Base-by-base conservation (phyloP, 1,284 basidiomycete species). In the Tranzscheliella williamsii region DNA sequence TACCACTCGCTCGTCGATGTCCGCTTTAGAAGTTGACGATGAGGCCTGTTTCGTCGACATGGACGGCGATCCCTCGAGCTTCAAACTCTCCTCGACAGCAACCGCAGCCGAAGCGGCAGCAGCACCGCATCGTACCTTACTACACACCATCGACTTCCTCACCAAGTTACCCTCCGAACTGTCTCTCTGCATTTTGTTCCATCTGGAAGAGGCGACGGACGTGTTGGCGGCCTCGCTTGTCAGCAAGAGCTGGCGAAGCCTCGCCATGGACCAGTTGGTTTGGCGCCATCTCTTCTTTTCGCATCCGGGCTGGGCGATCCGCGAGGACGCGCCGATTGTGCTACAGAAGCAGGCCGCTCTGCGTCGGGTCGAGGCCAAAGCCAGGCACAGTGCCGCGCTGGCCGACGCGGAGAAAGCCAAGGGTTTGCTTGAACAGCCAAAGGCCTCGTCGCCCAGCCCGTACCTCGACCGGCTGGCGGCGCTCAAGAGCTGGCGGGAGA, bases 221-320 rank as follows among this genome's bases (percentile, higher is more conserved):
- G 15, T 71, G 21, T 35, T 63, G 7, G 34, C 48, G 4, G 46
- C 34, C 8, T 31, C 52, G 9, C 29, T 30, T 4, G 69, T 71
- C 6, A 48, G 49, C 11, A 46, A 43, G 20, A 21, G 36, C 16
- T 71, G 66, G 66, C 30, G 63, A n/a, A 24, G 27, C 3, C 7
- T 62, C 5, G 61, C 58, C 3, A 32, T 48, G 50, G 55, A 64
- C 18, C 45, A 47, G 29, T 26, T 36, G 3, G 48, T 71, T 2
- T 71, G 69, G 69, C 45, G 56, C 3, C 39, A 47, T 16, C 24
- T 51, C n/a, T 71, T 67, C 50, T 57, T 61, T 23, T 39, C 36
- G 1, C 34, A 45, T 5, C 54, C 55, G 0, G 66, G 63, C 7
- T 71, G 69, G 69, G 47, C 53, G 4, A 61, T 68, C 7, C 38